Evolutionary conservation across 768 basidiomycete genomes (phyloP).

Genomic region (Ramaria rubella): DNA sequence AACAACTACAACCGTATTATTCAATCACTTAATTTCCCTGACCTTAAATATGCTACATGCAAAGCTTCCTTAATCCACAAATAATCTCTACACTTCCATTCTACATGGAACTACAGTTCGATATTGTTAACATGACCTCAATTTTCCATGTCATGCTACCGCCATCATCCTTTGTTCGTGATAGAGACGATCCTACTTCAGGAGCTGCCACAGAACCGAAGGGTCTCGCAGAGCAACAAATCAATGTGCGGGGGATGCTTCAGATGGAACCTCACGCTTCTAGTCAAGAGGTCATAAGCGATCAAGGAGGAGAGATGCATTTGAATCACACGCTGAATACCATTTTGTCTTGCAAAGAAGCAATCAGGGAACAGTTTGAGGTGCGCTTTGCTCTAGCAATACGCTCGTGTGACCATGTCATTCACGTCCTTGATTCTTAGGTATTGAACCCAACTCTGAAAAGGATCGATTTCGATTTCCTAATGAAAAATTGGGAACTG

Average conservation of each 20-base stretch:
- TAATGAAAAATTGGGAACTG: slow-evolving; percentile 69
- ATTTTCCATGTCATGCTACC: slow-evolving; percentile 50
- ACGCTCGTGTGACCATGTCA: background rate
- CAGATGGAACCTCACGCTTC: background rate
- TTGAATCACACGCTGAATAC: slow-evolving; percentile 52
- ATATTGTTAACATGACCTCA: slow-evolving; percentile 43
- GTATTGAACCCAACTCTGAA: slow-evolving; percentile 28
- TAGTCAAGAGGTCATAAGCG: background rate
- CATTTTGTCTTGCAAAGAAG: slow-evolving; percentile 59
- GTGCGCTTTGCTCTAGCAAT: slow-evolving; percentile 9
- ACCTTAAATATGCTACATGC: background rate
- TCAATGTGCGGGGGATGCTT: background rate
- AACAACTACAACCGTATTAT: background rate
- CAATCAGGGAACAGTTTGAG: slow-evolving; percentile 60
- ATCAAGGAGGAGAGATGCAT: slow-evolving; percentile 49
- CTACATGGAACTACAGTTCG: slow-evolving; percentile 54
- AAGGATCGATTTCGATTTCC: slow-evolving; percentile 56
- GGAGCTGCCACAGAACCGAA: background rate
- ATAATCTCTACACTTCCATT: slow-evolving; percentile 45
- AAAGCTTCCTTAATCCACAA: background rate
- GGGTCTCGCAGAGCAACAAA: background rate
- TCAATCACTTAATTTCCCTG: background rate
- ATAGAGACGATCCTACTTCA: background rate
- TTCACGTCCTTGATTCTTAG: slow-evolving; percentile 24
- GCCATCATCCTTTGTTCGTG: slow-evolving; percentile 33